phyloP scores from a whole-genome alignment of 257 asterid genomes.

The Lycium ferocissimum region DNA sequence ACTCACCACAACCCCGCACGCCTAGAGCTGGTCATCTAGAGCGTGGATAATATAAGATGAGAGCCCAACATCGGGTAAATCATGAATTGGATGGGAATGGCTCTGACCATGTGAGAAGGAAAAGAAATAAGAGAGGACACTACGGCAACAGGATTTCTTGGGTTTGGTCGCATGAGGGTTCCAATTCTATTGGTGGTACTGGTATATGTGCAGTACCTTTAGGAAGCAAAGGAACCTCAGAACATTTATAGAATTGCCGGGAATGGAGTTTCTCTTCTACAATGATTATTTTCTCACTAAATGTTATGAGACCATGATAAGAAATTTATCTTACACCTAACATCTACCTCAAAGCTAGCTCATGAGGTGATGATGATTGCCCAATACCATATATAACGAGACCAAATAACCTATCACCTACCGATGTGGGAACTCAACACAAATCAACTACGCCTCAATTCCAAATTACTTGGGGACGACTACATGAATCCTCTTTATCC shows the following conservation, averaged over 20 bases:
- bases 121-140: conserved; percentile 3
- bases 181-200: not conserved
- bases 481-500: not conserved
- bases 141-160: not conserved
- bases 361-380: not conserved
- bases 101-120: not conserved
- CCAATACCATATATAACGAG: not conserved
- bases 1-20: not conserved
- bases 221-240: not conserved
- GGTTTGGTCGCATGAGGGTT: not conserved
- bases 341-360: not conserved
- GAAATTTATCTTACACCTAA: not conserved
- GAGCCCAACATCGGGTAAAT: not conserved
- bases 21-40: not conserved
- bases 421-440: not conserved
- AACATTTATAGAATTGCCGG: no score
- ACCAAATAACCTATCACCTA: not conserved
- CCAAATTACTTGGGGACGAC: not conserved
- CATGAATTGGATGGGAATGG: not conserved
- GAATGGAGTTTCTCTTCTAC: not conserved
- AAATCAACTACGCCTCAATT: conserved; percentile 3
- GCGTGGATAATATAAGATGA: not conserved
- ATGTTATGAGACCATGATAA: not conserved
- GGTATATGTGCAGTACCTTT: not conserved
- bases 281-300: not conserved